Base-by-base conservation (phyloP, 805 yeast species). In the Candida awuae region DNA sequence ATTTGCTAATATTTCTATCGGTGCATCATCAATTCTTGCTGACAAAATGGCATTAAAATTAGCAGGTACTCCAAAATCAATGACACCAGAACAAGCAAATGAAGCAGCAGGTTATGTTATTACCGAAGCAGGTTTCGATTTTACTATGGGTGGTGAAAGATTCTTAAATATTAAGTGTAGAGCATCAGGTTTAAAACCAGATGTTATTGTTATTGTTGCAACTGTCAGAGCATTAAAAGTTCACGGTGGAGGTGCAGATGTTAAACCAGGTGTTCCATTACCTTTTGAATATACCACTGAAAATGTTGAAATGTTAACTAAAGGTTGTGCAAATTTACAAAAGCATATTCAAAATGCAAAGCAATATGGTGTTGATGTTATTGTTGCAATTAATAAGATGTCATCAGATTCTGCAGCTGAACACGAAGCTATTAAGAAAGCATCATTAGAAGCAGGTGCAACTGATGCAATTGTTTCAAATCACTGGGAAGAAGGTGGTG, bases 131-230 rank as follows among this genome's bases (percentile, higher is more conserved):
- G 98, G 98, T 38, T 90, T 90, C 66, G 97, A 90, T 64, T 90
- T 92, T 70, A 90, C 97, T 35, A 90, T 90, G 97, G 98, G 98
- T 49, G 97, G 97, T 52, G 98, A 90, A 69, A 75, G 97, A 55
- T 90, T 90, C 67, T 75, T 90, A 65, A 86, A 90, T 68, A 90
- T 90, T 62, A 90, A 90, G 68, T 87, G 97, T 63, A 80, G 97
- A 60, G 73, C 94, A 15, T 82, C 94, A 29, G 96, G 95, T 4
- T 70, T 84, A 42, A 65, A 70, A 29, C 97, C 97, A 28, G 94
- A 88, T 59, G 83, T 83, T 29, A 90, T 90, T 40, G 95, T 90
- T 32, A 75, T 90, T 52, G 97, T 90, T 42, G 96, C 97, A 28
- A 90, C 97, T 25, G 92, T 90, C 3, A 73, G 97, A 58, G 97